Evolutionary conservation across 306 rosid genomes (phyloP).

Genomic region (Sindora glabra): DNA sequence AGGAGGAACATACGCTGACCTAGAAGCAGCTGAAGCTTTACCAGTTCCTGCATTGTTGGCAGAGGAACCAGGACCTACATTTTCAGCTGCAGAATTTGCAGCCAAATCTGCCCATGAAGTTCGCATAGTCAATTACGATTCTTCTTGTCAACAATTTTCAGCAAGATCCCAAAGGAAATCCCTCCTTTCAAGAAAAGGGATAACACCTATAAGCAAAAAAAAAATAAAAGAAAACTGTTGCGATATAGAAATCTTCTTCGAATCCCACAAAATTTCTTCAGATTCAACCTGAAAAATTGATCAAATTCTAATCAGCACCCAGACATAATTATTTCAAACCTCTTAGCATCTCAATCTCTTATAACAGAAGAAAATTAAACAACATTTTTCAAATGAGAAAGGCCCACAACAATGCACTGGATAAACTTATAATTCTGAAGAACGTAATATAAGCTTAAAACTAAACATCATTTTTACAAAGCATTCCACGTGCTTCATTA

Average conservation of each 20-base stretch:
- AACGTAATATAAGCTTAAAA: not conserved
- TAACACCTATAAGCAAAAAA: not conserved
- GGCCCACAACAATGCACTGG: not conserved
- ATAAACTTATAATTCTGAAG: not conserved
- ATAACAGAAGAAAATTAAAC: not conserved
- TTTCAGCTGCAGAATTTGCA: conserved; percentile 73
- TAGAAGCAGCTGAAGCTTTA: conserved; percentile 25
- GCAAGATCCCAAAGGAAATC: not conserved
- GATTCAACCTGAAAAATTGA: conserved; percentile 5
- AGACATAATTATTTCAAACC: not conserved
- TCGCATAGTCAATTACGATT: conserved; percentile 52
- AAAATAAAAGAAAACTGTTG: not conserved
- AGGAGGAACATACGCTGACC: conserved; percentile 69
- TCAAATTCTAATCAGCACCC: not conserved
- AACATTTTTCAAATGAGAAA: not conserved
- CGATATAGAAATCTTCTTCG: not conserved
- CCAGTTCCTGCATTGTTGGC: conserved; percentile 27
- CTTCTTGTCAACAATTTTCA: conserved; percentile 9
- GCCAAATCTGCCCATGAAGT: conserved; percentile 95
- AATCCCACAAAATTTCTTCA: not conserved
- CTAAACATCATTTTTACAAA: not conserved
- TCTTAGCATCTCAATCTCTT: not conserved
- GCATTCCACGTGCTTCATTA: no score
- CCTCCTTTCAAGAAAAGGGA: not conserved
- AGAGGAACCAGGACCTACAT: conserved; percentile 38